phyloP scores from a whole-genome alignment of 495 filamentous ascomycete genomes.

The Aspergillus campestris region DNA sequence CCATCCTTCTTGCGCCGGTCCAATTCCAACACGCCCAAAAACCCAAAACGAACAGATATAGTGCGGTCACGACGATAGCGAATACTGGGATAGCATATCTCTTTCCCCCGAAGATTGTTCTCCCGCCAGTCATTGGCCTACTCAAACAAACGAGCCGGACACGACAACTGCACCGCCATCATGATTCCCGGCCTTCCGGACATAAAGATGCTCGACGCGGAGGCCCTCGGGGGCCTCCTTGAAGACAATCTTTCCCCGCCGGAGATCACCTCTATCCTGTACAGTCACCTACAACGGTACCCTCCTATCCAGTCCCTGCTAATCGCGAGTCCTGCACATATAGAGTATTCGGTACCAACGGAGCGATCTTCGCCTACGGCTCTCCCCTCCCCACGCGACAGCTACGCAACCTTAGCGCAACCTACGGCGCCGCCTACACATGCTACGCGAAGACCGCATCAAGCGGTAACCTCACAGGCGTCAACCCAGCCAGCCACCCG shows the following conservation, averaged over 20 bases:
- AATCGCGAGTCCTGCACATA: background rate
- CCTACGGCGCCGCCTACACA: conserved; percentile 41
- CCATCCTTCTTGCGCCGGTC: conserved; percentile 35
- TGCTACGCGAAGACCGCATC: conserved; percentile 40
- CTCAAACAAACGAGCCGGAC: conserved; percentile 14
- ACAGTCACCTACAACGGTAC: conserved; percentile 2
- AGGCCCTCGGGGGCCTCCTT: conserved; percentile 37
- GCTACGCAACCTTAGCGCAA: conserved; percentile 39
- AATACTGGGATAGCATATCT: conserved; percentile 39
- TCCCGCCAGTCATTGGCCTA: conserved; percentile 25
- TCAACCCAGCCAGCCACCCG: conserved; percentile 39
- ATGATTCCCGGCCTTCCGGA: conserved; percentile 43
- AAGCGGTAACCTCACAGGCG: conserved; percentile 38
- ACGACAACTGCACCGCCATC: conserved; percentile 17
- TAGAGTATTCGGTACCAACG: conserved; percentile 37
- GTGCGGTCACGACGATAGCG: conserved; percentile 41
- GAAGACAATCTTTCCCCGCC: conserved; percentile 41
- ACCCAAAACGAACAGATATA: conserved; percentile 37
- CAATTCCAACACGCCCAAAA: conserved; percentile 32
- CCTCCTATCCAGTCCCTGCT: background rate
- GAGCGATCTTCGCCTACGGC: conserved; percentile 39
- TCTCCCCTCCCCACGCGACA: conserved; percentile 35
- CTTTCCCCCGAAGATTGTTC: conserved; percentile 43
- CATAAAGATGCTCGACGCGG: conserved; percentile 42
- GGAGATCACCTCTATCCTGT: conserved; percentile 42